Percentiles rank a stretch among this genome's conserved stretches.
Conservation (phyloP, 371 early-diverging fungal species). For the Lichtheimia corymbifera region DNA sequence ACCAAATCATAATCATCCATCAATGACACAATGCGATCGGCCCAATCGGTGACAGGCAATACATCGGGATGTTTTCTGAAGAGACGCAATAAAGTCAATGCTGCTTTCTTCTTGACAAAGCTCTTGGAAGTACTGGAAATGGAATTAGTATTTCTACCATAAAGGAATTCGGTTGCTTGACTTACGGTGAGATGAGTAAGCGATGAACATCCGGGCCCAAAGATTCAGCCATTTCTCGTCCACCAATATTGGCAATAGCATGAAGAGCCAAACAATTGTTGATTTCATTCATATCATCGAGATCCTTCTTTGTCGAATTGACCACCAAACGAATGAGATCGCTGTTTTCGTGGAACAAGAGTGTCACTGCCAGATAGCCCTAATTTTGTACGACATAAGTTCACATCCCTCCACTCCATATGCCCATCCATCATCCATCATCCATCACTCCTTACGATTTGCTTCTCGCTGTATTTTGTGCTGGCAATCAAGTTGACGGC, state of each 20-base stretch:
- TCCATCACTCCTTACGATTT: constrained; percentile 70
- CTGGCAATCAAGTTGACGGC: constrained; percentile 91
- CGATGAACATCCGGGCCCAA: constrained; percentile 83
- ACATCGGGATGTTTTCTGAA: constrained; percentile 90
- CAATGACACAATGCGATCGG: constrained; percentile 72
- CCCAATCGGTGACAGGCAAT: constrained; percentile 90
- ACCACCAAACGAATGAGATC: constrained; percentile 85
- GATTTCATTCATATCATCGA: constrained; percentile 88
- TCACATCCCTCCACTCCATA: neutral
- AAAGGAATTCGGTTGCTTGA: neutral
- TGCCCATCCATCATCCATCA: neutral
- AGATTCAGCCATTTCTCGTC: constrained; percentile 88
- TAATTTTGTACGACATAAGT: constrained; percentile 24
- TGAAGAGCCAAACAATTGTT: constrained; percentile 91
- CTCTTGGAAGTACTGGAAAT: constrained; percentile 64
- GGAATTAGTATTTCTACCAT: neutral
- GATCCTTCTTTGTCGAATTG: constrained; percentile 85
- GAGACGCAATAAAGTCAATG: constrained; percentile 86
- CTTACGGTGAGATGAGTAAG: constrained; percentile 81
- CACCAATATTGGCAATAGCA: constrained; percentile 94
- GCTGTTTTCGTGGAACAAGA: constrained; percentile 86
- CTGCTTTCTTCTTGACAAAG: constrained; percentile 97
- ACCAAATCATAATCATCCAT: constrained; percentile 90
- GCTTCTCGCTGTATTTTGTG: constrained; percentile 93
- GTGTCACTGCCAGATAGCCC: constrained; percentile 95